A percentile compares a stretch with the other conserved stretches of the same genome.
phyloP scores from a whole-genome alignment of 2,329 filamentous ascomycete species.

The Colletotrichum aenigma region DNA sequence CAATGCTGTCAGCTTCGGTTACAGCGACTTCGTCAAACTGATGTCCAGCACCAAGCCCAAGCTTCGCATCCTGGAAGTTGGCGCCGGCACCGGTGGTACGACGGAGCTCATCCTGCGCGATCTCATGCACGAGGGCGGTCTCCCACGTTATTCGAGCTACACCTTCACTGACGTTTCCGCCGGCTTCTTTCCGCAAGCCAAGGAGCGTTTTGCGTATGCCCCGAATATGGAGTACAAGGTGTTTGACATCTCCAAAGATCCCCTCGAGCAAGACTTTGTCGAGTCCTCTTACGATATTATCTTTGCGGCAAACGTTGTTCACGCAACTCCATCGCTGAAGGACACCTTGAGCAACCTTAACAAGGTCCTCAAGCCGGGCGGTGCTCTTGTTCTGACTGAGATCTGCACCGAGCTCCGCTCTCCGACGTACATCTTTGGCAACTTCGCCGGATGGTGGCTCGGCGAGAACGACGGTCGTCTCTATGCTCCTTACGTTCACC shows the following conservation, averaged over 20 bases:
- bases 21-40: slow-evolving; percentile 5
- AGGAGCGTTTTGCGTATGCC: slow-evolving; percentile 27
- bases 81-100: background rate
- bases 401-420: slow-evolving; percentile 19
- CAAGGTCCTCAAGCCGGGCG: slow-evolving; percentile 33
- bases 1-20: background rate
- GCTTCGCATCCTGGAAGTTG: slow-evolving; percentile 35
- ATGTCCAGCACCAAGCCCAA: slow-evolving; percentile 27
- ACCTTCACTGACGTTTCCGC: slow-evolving; percentile 33
- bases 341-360: slow-evolving; percentile 24
- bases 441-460: slow-evolving; percentile 37
- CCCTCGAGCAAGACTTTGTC: slow-evolving; percentile 30
- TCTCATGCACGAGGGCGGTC: background rate
- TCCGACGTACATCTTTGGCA: slow-evolving; percentile 32
- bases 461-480: slow-evolving; percentile 29
- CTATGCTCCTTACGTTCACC: slow-evolving; percentile 27
- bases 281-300: slow-evolving; percentile 29
- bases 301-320: slow-evolving; percentile 31
- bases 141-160: slow-evolving; percentile 20
- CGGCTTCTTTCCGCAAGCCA: slow-evolving; percentile 28
- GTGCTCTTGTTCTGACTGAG: slow-evolving; percentile 25
- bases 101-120: background rate
- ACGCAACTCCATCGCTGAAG: slow-evolving; percentile 27
- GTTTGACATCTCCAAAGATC: slow-evolving; percentile 34
- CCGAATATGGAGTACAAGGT: slow-evolving; percentile 22